These are phyloP conservation scores for Eudorina sp. DNA, from an alignment of 139 green algal genomes.

Conservation along the genomic window DNA sequence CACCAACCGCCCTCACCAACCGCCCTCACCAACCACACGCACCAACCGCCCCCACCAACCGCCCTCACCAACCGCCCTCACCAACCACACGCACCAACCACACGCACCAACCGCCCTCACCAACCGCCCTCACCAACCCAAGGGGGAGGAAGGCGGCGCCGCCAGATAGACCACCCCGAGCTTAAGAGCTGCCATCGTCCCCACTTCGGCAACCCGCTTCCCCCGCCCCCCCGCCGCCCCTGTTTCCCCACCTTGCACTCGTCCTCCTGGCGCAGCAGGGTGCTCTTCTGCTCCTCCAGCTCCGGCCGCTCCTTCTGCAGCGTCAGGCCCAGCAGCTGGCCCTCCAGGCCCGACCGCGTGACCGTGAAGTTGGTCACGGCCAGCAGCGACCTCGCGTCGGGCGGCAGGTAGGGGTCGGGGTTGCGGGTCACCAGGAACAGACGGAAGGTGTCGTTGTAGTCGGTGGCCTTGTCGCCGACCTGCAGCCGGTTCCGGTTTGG, in stretches of 20 bases:
- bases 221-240: no score
- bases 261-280: conserved; percentile 77
- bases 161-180: no score
- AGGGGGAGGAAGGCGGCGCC: no score
- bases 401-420: conserved; percentile 71
- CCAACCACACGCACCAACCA: no score
- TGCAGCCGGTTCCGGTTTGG: background rate
- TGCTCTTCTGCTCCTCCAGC: conserved; percentile 83
- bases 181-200: background rate
- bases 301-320: conserved; percentile 84
- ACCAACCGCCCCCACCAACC: no score
- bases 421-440: conserved; percentile 86
- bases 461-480: conserved; percentile 78
- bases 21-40: no score
- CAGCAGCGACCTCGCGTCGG: conserved; percentile 71
- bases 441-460: conserved; percentile 81
- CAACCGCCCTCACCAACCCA: no score
- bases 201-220: background rate
- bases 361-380: conserved; percentile 83
- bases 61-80: no score
- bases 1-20: no score
- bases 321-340: conserved; percentile 79
- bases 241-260: conserved; percentile 69
- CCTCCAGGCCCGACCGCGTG: conserved; percentile 73
- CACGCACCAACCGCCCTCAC: no score